A percentile compares a stretch with the other conserved stretches of the same genome.
Conservation (phyloP, 2,329 filamentous ascomycete species). For the Oidium heveae region DNA sequence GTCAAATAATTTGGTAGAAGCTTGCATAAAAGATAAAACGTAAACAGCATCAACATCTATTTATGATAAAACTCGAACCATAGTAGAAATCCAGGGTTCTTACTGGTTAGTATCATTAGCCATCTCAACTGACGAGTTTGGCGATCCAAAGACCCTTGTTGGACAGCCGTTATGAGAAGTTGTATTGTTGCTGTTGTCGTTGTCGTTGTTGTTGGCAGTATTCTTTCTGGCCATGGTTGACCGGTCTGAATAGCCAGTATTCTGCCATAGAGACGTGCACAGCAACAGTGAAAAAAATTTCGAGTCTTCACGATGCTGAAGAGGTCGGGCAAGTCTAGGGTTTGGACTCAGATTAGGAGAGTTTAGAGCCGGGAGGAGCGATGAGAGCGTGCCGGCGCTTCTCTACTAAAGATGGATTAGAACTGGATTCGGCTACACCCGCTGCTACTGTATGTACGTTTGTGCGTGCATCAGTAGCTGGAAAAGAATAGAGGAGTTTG, state of each 20-base stretch:
- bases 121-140: background rate
- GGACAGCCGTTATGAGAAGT: too few species aligned
- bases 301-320: too few species aligned
- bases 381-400: too few species aligned
- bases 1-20: slow-evolving; percentile 12
- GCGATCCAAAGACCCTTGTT: background rate
- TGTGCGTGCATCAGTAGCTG: too few species aligned
- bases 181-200: too few species aligned
- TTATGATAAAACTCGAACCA: background rate
- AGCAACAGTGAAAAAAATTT: background rate
- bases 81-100: slow-evolving; percentile 4
- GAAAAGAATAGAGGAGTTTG: too few species aligned
- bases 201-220: slow-evolving; percentile 13
- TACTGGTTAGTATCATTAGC: slow-evolving; percentile 4
- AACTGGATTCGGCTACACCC: too few species aligned
- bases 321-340: too few species aligned
- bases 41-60: background rate
- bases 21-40: slow-evolving; percentile 1
- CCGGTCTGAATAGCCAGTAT: slow-evolving; percentile 9
- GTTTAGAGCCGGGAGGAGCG: too few species aligned
- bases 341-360: too few species aligned
- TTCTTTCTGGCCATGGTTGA: slow-evolving; percentile 41
- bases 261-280: slow-evolving; percentile 7
- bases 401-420: too few species aligned
- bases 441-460: too few species aligned